Conservation (phyloP, 306 rosid genomes). For the Corylus americana region DNA sequence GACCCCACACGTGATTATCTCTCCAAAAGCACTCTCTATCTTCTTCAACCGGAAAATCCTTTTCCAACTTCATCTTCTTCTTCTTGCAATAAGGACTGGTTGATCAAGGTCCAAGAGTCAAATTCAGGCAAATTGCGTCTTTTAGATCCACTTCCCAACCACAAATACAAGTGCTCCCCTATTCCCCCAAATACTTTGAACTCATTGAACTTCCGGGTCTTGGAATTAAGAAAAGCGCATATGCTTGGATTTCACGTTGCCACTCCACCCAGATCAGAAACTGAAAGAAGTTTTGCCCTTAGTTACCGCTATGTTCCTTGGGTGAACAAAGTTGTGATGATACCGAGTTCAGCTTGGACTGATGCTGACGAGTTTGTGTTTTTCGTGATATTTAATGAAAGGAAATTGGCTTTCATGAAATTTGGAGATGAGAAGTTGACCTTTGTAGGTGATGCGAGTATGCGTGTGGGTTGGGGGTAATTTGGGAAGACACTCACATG, state of each 20-base stretch:
- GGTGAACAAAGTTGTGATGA: constrained; percentile 39
- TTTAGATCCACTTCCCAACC: constrained; percentile 40
- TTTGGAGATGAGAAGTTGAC: no score
- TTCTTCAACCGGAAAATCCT: constrained; percentile 30
- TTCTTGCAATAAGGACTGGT: constrained; percentile 34
- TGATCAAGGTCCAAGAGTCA: constrained; percentile 42
- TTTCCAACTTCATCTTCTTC: not conserved
- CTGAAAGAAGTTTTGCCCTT: no score
- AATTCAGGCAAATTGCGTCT: constrained; percentile 18
- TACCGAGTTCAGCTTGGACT: constrained; percentile 28
- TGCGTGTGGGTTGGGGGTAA: no score
- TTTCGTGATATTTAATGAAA: constrained; percentile 39
- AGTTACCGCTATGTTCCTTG: not conserved
- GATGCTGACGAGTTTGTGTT: constrained; percentile 19
- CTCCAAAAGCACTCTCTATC: constrained; percentile 35
- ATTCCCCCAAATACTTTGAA: constrained; percentile 9
- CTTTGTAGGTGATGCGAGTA: no score
- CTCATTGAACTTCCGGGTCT: constrained; percentile 29
- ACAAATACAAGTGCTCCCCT: constrained; percentile 12
- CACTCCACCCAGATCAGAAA: not conserved
- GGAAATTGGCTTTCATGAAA: constrained; percentile 43
- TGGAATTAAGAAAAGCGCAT: constrained; percentile 44
- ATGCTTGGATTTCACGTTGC: not conserved
- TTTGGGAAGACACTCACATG: no score
- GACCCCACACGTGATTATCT: not conserved